Evolutionary conservation across 768 basidiomycete genomes (phyloP), one percentile per base, ranked within the genome.

Genomic region (Guyanaporus albipodus): DNA sequence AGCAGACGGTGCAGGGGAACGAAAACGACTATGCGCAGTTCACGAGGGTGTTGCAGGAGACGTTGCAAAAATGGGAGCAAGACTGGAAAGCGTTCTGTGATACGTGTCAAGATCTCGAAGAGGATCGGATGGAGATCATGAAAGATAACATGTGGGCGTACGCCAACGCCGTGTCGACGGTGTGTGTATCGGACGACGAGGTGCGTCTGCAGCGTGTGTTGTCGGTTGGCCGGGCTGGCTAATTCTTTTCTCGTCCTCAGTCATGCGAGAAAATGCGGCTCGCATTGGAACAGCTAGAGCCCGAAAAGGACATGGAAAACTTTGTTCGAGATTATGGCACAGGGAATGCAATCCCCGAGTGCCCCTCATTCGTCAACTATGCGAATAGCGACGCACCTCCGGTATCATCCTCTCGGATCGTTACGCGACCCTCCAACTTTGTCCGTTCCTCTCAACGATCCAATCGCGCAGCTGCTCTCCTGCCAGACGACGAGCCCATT

Each of bases 31-130:
- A 91, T 60, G 76, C 79, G n/a, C 88, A 87, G 61, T 93, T 92
- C 62, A 80, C 88, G 3, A 80, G 79, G 45, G 85, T 82, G 0
- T 67, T 96, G 32, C 79, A 82, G 54, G 87, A 90, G 40, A 95
- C 91, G 12, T 75, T 78, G 18, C 74, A 71, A 40, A 86, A 87
- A 59, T 98, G 95, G 96, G 93, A 96, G 62, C 74, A 77, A 51
- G 86, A 90, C 49, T 99, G 96, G 96, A 94, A 90, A 67, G 72
- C 72, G 3, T 98, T 96, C 68, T 94, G 91, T 61, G 96, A 99
- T 66, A 80, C 79, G 35, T 91, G 91, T 52, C 96, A 99, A 67
- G 96, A 99, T 70, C 69, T 96, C 40, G 96, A 99, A 60, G 93
- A 97, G 57, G 85, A 93, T 48, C 79, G 96, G n/a, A 70, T 94